These are phyloP conservation scores for Coniferiporia sulphurascens DNA, from an alignment of 1,284 basidiomycete genomes.

Conservation along the genomic window DNA sequence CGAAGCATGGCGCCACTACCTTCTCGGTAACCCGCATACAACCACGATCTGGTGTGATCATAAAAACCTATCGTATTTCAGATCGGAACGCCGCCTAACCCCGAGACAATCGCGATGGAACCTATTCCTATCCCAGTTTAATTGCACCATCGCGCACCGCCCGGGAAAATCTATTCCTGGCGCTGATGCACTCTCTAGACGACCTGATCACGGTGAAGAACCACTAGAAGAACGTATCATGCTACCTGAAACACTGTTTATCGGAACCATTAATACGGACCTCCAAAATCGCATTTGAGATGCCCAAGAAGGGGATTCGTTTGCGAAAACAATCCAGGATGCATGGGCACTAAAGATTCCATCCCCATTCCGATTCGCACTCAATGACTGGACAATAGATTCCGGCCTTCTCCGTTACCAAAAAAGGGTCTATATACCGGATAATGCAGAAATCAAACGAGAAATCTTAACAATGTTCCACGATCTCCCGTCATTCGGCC, in stretches of 20 bases:
- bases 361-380: not conserved
- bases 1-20: not conserved
- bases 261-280: slow-evolving; percentile 16
- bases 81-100: not conserved
- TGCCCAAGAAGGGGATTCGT: not conserved
- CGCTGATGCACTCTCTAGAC: slow-evolving; percentile 37
- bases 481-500: slow-evolving; percentile 31
- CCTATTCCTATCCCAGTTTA: slow-evolving; percentile 30
- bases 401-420: slow-evolving; percentile 18
- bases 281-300: not conserved
- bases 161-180: slow-evolving; percentile 32
- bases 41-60: slow-evolving; percentile 2
- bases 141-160: slow-evolving; percentile 35
- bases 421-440: slow-evolving; percentile 24
- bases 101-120: slow-evolving; percentile 37
- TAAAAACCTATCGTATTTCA: not conserved
- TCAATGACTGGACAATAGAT: slow-evolving; percentile 16
- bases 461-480: slow-evolving; percentile 27
- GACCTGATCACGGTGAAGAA: slow-evolving; percentile 31
- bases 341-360: not conserved
- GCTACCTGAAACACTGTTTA: slow-evolving; percentile 25
- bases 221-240: slow-evolving; percentile 29
- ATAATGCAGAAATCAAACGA: slow-evolving; percentile 19
- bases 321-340: not conserved
- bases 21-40: not conserved